Percentiles rank a stretch among this genome's conserved stretches.
Evolutionary conservation across 345 rosid genomes (phyloP).

Genomic region (thale cress (Arabidopsis thaliana)): TAIR10.1 NC_003070.9:2982501-2983000

Average conservation of each 20-base stretch:
- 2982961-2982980: constrained; percentile 16
- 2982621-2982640: constrained; percentile 34
- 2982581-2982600: constrained; percentile 15
- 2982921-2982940: background rate
- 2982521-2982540: constrained; percentile 36
- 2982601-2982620: background rate
- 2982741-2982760: background rate
- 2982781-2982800: too few species aligned
- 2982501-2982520: constrained; percentile 39
- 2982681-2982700: background rate
- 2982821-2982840: background rate
- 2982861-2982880: background rate
- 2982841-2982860: background rate
- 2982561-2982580: constrained; percentile 32
- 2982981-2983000: constrained; percentile 27
- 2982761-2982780: too few species aligned
- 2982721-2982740: background rate
- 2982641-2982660: background rate
- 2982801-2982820: too few species aligned
- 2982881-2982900: background rate
- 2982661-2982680: constrained; percentile 23
- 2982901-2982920: constrained; percentile 4
- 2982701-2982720: background rate
- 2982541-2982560: constrained; percentile 43
- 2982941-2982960: background rate